Percentiles rank a stretch among this genome's conserved stretches.
These are phyloP conservation scores for Globisporangium apiculatum DNA, from an alignment of 352 stramenopile genomes.

Conservation along the genomic window DNA sequence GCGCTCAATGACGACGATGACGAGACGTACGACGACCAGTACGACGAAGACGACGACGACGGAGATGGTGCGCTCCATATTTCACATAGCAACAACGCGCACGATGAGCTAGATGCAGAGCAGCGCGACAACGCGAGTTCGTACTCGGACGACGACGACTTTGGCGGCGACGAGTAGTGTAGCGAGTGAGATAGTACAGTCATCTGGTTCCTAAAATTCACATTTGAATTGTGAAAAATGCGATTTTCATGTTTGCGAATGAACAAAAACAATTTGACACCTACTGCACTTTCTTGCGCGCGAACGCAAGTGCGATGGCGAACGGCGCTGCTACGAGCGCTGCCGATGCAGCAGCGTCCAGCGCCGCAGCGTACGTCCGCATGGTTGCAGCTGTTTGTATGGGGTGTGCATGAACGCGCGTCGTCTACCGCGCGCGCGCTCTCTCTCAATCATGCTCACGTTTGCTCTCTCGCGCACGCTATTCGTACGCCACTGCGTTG, in stretches of 20 bases:
- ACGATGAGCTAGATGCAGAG: not conserved
- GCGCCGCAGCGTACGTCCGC: too few relatives aligned
- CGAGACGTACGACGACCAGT: conserved; percentile 27
- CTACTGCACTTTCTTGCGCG: not conserved
- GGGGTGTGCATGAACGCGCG: too few relatives aligned
- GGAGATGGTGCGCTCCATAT: not conserved
- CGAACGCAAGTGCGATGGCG: too few relatives aligned
- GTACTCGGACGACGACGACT: conserved; percentile 26
- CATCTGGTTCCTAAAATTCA: not conserved
- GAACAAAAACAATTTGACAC: not conserved
- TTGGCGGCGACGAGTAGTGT: conserved; percentile 4
- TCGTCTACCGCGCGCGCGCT: too few relatives aligned
- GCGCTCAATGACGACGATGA: conserved; percentile 20
- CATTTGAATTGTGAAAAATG: not conserved
- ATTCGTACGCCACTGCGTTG: too few relatives aligned
- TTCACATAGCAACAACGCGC: too few relatives aligned
- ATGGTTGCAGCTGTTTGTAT: too few relatives aligned
- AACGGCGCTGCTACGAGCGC: too few relatives aligned
- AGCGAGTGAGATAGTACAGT: too few relatives aligned
- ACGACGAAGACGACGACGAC: conserved; percentile 10
- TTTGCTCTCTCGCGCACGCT: not conserved
- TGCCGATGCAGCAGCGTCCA: too few relatives aligned
- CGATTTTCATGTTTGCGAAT: too few relatives aligned
- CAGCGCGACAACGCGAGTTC: not conserved
- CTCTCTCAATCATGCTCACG: not conserved